Evolutionary conservation across 2,329 filamentous ascomycete genomes (phyloP).

Genomic region (Neofusicoccum parvum): DNA sequence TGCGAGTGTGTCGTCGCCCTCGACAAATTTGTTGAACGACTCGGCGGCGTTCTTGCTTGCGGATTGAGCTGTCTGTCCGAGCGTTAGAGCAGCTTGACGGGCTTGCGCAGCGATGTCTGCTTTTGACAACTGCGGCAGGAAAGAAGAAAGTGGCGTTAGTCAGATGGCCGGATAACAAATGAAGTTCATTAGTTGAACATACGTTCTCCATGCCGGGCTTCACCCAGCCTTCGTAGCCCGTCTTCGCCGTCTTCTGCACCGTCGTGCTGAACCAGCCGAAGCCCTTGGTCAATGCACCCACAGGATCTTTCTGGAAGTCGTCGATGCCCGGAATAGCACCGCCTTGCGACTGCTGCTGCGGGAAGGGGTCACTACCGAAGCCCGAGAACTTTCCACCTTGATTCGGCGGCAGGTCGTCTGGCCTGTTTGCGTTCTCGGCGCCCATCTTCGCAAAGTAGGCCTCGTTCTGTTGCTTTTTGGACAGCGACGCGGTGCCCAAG

Average conservation of each 20-base stretch:
- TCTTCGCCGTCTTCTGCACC: conserved; percentile 87
- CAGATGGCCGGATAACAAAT: neutral
- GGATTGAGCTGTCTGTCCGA: conserved; percentile 63
- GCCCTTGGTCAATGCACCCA: conserved; percentile 85
- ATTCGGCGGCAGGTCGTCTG: conserved; percentile 75
- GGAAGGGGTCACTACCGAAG: conserved; percentile 77
- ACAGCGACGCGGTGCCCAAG: conserved; percentile 41
- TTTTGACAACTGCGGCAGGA: conserved; percentile 66
- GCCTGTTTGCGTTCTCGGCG: conserved; percentile 74
- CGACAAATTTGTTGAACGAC: conserved; percentile 83
- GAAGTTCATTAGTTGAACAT: conserved; percentile 32
- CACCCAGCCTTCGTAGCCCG: conserved; percentile 86
- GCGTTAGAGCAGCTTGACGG: conserved; percentile 56
- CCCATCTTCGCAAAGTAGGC: conserved; percentile 88
- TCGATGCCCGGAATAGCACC: conserved; percentile 68
- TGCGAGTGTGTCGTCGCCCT: conserved; percentile 58
- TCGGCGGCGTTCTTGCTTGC: conserved; percentile 77
- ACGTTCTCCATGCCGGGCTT: conserved; percentile 91
- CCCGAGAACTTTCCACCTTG: conserved; percentile 92
- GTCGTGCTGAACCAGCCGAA: conserved; percentile 93
- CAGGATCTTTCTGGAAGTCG: conserved; percentile 87
- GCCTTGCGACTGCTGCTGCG: conserved; percentile 46
- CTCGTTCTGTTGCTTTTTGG: conserved; percentile 70
- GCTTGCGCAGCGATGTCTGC: conserved; percentile 60
- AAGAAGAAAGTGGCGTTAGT: neutral